Percentiles rank a stretch among this genome's conserved stretches.
These are phyloP conservation scores for Polytolypa hystricis DNA, from an alignment of 2,329 filamentous ascomycete species.

Conservation along the genomic window DNA sequence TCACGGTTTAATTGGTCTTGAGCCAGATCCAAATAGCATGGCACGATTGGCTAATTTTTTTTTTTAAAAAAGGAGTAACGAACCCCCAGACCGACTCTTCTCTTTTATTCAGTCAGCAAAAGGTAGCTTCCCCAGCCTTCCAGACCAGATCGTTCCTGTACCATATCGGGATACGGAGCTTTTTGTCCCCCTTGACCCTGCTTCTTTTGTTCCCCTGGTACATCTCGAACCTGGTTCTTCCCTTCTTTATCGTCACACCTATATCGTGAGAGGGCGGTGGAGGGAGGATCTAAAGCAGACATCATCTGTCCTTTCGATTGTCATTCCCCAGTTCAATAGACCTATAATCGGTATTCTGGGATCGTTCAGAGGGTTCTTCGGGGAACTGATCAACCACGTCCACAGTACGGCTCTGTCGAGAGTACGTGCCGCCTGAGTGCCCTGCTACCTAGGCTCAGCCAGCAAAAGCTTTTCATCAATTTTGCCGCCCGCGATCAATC, in stretches of 20 bases:
- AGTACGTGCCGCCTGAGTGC: not conserved
- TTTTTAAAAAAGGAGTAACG: not conserved
- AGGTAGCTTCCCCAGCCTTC: not conserved
- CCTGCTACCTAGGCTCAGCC: not conserved
- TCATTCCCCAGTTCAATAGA: not conserved
- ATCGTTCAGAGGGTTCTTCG: not conserved
- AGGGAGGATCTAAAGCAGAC: conserved; percentile 2
- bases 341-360: conserved; percentile 2
- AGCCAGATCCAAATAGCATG: not conserved
- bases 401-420: not conserved
- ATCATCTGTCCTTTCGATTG: not conserved
- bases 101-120: not conserved
- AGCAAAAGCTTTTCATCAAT: not conserved
- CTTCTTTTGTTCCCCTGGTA: conserved; percentile 1
- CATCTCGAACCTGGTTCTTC: conserved; percentile 1
- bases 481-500: not conserved
- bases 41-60: conserved; percentile 1
- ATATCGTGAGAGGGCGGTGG: conserved; percentile 6
- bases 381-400: not conserved
- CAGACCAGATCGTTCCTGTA: conserved; percentile 4
- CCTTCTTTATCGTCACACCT: conserved; percentile 2
- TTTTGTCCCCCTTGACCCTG: conserved; percentile 4
- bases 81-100: conserved; percentile 2
- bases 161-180: conserved; percentile 2
- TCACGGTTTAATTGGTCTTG: conserved; percentile 1